These are phyloP conservation scores for Amborella trichopoda DNA, from an alignment of 164 flowering plant genomes.

Conservation along the genomic window DNA sequence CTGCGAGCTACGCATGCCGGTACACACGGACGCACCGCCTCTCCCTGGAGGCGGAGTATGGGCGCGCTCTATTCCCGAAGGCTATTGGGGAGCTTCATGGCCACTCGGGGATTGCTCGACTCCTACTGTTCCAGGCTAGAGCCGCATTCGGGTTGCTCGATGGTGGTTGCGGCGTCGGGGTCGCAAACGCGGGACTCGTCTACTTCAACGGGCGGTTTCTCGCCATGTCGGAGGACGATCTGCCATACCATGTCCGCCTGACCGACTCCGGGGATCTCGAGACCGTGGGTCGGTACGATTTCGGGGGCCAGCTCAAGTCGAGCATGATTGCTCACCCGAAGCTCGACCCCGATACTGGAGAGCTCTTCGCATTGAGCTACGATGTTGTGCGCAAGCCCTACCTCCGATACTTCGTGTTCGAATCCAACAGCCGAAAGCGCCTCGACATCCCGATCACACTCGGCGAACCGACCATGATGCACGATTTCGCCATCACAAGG, in stretches of 20 bases:
- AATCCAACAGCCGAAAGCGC: slow-evolving; percentile 22
- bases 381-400: slow-evolving; percentile 32
- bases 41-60: slow-evolving; percentile 16
- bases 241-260: slow-evolving; percentile 36
- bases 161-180: slow-evolving; percentile 22
- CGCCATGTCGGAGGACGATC: slow-evolving; percentile 50
- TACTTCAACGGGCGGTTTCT: slow-evolving; percentile 32
- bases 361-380: slow-evolving; percentile 38
- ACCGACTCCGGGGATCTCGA: slow-evolving; percentile 27
- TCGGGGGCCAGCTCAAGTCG: slow-evolving; percentile 23
- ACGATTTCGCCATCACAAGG: slow-evolving; percentile 45
- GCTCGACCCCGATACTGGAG: slow-evolving; percentile 42
- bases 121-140: slow-evolving; percentile 27
- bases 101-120: slow-evolving; percentile 27
- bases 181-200: slow-evolving; percentile 42
- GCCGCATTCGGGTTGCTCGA: slow-evolving; percentile 22
- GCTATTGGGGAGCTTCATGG: slow-evolving; percentile 44
- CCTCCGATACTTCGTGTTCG: slow-evolving; percentile 35
- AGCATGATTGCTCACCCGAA: slow-evolving; percentile 56
- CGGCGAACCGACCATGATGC: slow-evolving; percentile 31
- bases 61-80: slow-evolving; percentile 26
- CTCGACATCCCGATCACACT: slow-evolving; percentile 30
- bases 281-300: slow-evolving; percentile 36
- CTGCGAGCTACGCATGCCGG: slow-evolving; percentile 29
- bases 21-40: slow-evolving; percentile 35